Evolutionary conservation across 2,329 filamentous ascomycete genomes (phyloP).

Genomic region (Fusarium subtropicale): DNA sequence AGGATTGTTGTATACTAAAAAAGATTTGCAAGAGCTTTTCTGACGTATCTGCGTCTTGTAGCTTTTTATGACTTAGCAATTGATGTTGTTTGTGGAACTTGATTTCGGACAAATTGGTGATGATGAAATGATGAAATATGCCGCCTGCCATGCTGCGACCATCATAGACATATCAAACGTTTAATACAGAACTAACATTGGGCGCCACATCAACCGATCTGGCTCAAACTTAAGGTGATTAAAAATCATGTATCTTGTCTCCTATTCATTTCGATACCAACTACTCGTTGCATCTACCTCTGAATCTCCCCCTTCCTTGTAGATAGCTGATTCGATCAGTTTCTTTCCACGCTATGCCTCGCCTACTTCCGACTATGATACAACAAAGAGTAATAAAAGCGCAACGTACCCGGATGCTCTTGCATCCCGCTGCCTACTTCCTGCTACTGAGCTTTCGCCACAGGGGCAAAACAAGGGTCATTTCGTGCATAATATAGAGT

Average conservation of each 20-base stretch:
- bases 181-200: not conserved
- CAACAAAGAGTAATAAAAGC: constrained; percentile 34
- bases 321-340: constrained; percentile 2
- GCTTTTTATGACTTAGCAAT: constrained; percentile 36
- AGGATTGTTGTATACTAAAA: constrained; percentile 41
- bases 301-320: constrained; percentile 1
- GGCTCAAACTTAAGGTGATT: constrained; percentile 1
- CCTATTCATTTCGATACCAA: constrained; percentile 19
- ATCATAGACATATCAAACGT: not conserved
- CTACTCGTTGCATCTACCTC: constrained; percentile 20
- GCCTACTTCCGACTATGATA: constrained; percentile 30
- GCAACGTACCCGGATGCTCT: constrained; percentile 1
- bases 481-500: constrained; percentile 35
- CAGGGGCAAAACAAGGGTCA: constrained; percentile 1
- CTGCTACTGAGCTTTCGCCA: constrained; percentile 7
- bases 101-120: not conserved
- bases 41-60: constrained; percentile 24
- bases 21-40: constrained; percentile 25
- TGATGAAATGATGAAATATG: not conserved
- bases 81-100: constrained; percentile 30
- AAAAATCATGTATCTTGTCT: constrained; percentile 22
- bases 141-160: not conserved
- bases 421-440: constrained; percentile 2
- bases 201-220: not conserved
- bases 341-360: not conserved